A percentile compares a stretch with the other conserved stretches of the same genome.
Conservation (phyloP, 768 basidiomycete species). For the Ephemerocybe angulata region DNA sequence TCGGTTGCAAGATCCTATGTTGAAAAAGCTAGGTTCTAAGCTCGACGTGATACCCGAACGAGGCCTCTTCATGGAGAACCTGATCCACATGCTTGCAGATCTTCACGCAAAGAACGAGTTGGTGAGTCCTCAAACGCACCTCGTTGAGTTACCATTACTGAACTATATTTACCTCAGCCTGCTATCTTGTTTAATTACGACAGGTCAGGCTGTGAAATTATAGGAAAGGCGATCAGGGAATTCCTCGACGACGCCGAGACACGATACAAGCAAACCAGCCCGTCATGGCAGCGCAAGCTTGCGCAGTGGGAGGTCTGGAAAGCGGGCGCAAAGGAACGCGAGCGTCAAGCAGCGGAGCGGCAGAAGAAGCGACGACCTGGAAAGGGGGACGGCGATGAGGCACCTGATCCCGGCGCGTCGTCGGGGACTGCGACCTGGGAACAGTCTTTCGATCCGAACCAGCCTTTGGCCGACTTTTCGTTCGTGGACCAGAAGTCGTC, state of each 20-base stretch:
- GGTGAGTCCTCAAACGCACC: conserved; percentile 34
- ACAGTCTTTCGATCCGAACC: conserved; percentile 51
- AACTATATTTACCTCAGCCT: conserved; percentile 35
- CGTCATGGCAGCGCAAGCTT: conserved; percentile 50
- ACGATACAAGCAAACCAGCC: conserved; percentile 43
- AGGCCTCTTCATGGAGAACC: conserved; percentile 34
- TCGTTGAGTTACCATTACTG: background rate
- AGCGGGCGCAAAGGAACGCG: conserved; percentile 42
- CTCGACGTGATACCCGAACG: conserved; percentile 30
- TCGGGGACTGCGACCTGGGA: conserved; percentile 38
- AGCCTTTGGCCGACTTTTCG: conserved; percentile 57
- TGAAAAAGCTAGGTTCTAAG: conserved; percentile 12
- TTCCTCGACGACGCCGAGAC: conserved; percentile 42
- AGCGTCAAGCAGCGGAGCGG: conserved; percentile 41
- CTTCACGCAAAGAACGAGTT: conserved; percentile 51
- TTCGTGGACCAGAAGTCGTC: conserved; percentile 44
- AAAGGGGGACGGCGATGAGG: conserved; percentile 13
- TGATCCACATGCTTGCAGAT: conserved; percentile 54
- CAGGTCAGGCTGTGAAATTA: conserved; percentile 52
- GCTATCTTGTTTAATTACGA: conserved; percentile 70
- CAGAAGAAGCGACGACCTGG: conserved; percentile 32
- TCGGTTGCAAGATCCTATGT: conserved; percentile 34
- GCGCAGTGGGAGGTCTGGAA: conserved; percentile 50
- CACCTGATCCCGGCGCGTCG: conserved; percentile 3
- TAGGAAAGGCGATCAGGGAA: conserved; percentile 37